Percentiles rank a stretch among this genome's conserved stretches.
Evolutionary conservation across 345 rosid species (phyloP).

Genomic region (Lepidium didymum): DNA sequence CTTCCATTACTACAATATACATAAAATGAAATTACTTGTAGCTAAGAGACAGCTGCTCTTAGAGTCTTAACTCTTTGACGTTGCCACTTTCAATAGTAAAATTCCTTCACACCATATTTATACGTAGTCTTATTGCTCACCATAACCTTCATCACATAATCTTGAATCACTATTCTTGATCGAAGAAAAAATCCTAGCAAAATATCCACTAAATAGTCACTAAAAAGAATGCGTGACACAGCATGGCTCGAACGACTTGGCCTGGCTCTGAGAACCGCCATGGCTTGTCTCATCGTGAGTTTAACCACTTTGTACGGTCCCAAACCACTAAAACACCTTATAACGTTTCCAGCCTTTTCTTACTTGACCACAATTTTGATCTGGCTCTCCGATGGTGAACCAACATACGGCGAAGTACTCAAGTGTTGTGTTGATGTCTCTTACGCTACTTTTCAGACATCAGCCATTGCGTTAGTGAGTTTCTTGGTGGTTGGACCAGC

Average conservation of each 20-base stretch:
- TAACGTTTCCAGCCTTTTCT: conserved; percentile 59
- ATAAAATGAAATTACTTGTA: not conserved
- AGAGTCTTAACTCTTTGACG: conserved; percentile 20
- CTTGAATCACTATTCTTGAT: not conserved
- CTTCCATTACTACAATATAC: not conserved
- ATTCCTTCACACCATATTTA: conserved; percentile 19
- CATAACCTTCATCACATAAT: conserved; percentile 26
- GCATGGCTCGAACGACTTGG: conserved; percentile 34
- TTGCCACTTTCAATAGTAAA: conserved; percentile 5
- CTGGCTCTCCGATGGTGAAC: conserved; percentile 59
- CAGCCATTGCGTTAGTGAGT: conserved; percentile 31
- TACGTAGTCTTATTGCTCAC: conserved; percentile 26
- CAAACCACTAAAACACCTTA: conserved; percentile 12
- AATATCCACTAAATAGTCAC: not conserved
- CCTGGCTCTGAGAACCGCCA: conserved; percentile 46
- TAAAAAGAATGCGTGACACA: conserved; percentile 8
- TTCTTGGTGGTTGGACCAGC: conserved; percentile 43
- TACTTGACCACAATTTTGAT: conserved; percentile 61
- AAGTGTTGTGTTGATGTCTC: conserved; percentile 46
- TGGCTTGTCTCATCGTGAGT: conserved; percentile 66
- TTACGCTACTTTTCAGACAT: conserved; percentile 47
- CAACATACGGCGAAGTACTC: conserved; percentile 57
- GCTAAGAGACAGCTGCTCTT: conserved; percentile 14
- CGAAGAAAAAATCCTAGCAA: not conserved
- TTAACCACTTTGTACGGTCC: conserved; percentile 60